Percentiles rank a stretch among this genome's conserved stretches.
Evolutionary conservation across 371 early-diverging fungal species (phyloP).

Genomic region (Mortierella sp.): DNA sequence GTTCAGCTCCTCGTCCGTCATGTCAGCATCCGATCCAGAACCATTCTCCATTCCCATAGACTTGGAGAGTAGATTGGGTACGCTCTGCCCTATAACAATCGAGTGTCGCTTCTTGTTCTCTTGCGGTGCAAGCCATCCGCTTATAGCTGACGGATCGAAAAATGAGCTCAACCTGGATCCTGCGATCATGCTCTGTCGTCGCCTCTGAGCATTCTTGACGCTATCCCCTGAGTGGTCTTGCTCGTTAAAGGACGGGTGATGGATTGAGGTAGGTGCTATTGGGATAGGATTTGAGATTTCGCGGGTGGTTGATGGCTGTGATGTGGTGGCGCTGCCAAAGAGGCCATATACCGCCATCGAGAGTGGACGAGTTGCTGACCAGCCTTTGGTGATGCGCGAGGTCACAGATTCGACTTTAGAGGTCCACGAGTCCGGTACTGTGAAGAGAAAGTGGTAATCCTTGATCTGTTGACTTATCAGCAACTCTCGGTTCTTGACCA

Average conservation of each 20-base stretch:
- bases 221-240: constrained; percentile 18
- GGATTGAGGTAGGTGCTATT: constrained; percentile 42
- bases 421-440: constrained; percentile 52
- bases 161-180: constrained; percentile 53
- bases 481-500: constrained; percentile 34
- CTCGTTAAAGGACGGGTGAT: constrained; percentile 37
- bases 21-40: constrained; percentile 25
- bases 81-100: constrained; percentile 34
- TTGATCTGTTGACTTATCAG: constrained; percentile 41
- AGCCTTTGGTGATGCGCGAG: constrained; percentile 43
- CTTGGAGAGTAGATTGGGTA: constrained; percentile 33
- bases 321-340: constrained; percentile 23
- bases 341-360: constrained; percentile 54
- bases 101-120: constrained; percentile 39
- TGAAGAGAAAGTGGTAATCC: constrained; percentile 50
- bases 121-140: constrained; percentile 40
- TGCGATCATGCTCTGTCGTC: constrained; percentile 51
- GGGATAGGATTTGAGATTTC: constrained; percentile 53
- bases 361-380: constrained; percentile 47
- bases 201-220: constrained; percentile 22
- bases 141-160: constrained; percentile 48
- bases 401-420: constrained; percentile 53
- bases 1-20: constrained; percentile 52
- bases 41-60: constrained; percentile 17
- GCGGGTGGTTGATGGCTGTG: constrained; percentile 26